Conservation (phyloP, 176 grass and related monocot species). For the Calamus simplicifolius region DNA sequence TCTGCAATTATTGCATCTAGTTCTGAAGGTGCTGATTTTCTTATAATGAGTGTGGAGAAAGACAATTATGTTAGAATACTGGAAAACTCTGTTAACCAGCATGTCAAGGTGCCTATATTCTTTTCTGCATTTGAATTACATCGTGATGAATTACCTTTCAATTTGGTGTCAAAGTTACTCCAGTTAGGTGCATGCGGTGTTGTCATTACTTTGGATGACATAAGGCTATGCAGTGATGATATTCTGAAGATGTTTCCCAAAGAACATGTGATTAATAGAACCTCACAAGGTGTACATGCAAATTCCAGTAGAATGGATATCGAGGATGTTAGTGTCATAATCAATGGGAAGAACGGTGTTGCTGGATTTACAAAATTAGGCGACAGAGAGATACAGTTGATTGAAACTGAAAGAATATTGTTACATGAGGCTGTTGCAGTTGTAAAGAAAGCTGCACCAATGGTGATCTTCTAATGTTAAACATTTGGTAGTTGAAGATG, state of each 20-base stretch:
- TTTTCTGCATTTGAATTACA: constrained; percentile 33
- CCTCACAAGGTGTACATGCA: constrained; percentile 30
- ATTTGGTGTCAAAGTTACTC: constrained; percentile 58
- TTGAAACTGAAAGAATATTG: constrained; percentile 58
- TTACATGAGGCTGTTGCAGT: constrained; percentile 66
- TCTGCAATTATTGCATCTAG: constrained; percentile 65
- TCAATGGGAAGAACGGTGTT: constrained; percentile 43
- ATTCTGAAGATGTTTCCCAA: constrained; percentile 51
- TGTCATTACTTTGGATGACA: constrained; percentile 50
- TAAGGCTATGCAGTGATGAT: constrained; percentile 36
- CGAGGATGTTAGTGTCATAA: constrained; percentile 35
- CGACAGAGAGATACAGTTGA: constrained; percentile 53
- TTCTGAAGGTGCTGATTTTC: constrained; percentile 94
- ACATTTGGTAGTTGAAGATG: constrained; percentile 95
- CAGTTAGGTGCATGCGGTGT: constrained; percentile 71
- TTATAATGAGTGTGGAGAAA: constrained; percentile 39
- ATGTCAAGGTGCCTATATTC: constrained; percentile 82
- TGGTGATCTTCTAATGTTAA: constrained; percentile 99
- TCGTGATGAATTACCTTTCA: constrained; percentile 33
- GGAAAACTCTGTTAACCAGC: constrained; percentile 27
- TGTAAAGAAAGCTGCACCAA: constrained; percentile 85
- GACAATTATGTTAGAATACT: constrained; percentile 27
- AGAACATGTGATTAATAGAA: constrained; percentile 20
- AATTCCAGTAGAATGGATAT: constrained; percentile 30
- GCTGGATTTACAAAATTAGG: constrained; percentile 81